Conservation (phyloP, 1,284 basidiomycete genomes). For the Apiotrichum gracile region DNA sequence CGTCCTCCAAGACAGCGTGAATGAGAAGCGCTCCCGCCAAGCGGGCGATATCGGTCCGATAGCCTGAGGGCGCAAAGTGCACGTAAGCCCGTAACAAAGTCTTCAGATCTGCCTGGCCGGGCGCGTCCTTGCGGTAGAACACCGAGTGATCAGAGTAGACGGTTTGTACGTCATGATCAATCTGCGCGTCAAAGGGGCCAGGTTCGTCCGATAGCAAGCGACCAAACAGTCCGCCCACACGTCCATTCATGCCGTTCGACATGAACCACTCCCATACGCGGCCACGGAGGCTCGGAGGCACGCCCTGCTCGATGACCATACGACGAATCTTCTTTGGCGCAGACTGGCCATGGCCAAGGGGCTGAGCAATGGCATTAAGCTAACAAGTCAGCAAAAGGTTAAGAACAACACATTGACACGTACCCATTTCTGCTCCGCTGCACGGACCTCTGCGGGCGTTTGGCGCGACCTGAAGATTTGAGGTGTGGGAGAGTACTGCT, state of each 20-base stretch:
- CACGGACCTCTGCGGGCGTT: conserved; percentile 28
- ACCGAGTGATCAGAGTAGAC: conserved; percentile 41
- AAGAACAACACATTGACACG: no score
- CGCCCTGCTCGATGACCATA: conserved; percentile 65
- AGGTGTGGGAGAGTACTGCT: conserved; percentile 28
- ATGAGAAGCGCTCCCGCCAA: conserved; percentile 73
- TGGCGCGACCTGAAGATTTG: conserved; percentile 35
- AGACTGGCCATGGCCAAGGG: conserved; percentile 59
- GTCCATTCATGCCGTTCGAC: conserved; percentile 64
- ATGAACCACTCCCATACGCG: conserved; percentile 73
- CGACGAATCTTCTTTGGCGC: conserved; percentile 81
- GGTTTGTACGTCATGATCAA: conserved; percentile 57
- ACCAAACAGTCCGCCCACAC: conserved; percentile 63
- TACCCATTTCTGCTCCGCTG: conserved; percentile 44
- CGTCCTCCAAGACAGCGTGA: conserved; percentile 80
- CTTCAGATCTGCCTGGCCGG: conserved; percentile 40
- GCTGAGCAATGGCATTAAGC: conserved; percentile 61
- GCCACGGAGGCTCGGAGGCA: conserved; percentile 77
- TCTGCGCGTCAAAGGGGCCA: conserved; percentile 54
- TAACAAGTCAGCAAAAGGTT: conserved; percentile 5
- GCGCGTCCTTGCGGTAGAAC: conserved; percentile 27
- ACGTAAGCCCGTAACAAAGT: conserved; percentile 39
- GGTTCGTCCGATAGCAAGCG: conserved; percentile 59
- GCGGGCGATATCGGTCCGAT: conserved; percentile 58
- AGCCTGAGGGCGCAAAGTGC: conserved; percentile 58